Evolutionary conservation across 2,329 filamentous ascomycete genomes (phyloP), one percentile per base, ranked within the genome.

Genomic region (Monosporascus sp.): DNA sequence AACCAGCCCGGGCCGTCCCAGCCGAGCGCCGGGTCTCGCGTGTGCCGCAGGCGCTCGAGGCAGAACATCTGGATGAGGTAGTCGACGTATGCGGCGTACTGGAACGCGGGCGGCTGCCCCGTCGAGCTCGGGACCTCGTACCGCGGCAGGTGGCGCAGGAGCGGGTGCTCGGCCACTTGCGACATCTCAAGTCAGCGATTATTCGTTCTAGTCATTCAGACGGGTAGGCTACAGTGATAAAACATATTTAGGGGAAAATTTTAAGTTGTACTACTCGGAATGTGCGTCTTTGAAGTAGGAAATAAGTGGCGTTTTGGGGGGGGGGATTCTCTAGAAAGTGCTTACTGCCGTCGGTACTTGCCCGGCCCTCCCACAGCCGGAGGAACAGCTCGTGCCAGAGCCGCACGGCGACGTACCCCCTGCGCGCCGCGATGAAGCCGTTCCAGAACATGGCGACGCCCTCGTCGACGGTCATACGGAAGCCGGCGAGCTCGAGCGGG

Each of bases 361-460:
- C 31, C 31, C 49, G 44, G 3, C 52, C 56, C n/a, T 51, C 53
- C 60, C 60, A 62, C 3, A 62, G 54, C 34, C 57, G 46, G 17
- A 50, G 37, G 47, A 61, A 62, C 5, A 62, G 48, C 6, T 62
- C 59, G 51, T 64, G 56, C 65, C 66, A 67, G 62, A 51, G 59
- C 49, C 62, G 63, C 27, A 71, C 68, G 47, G 71, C 70, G 1
- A 57, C 54, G 49, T 70, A 65, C 6, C 63, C 64, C 36, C 67
- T 68, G 20, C 68, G 61, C 6, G 62, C 58, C 3, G 65, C 64
- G 6, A 70, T 60, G 41, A 71, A 70, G 48, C 67, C 63, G 48
- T 72, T 72, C 45, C 45, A 47, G 24, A 47, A 27, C 45, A 34
- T 47, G 45, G 20, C 45, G 45, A 31, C 15, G n/a, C 22, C 45